These are phyloP conservation scores for Clitocybe nebularis DNA, from an alignment of 1,284 basidiomycete genomes.

Conservation along the genomic window DNA sequence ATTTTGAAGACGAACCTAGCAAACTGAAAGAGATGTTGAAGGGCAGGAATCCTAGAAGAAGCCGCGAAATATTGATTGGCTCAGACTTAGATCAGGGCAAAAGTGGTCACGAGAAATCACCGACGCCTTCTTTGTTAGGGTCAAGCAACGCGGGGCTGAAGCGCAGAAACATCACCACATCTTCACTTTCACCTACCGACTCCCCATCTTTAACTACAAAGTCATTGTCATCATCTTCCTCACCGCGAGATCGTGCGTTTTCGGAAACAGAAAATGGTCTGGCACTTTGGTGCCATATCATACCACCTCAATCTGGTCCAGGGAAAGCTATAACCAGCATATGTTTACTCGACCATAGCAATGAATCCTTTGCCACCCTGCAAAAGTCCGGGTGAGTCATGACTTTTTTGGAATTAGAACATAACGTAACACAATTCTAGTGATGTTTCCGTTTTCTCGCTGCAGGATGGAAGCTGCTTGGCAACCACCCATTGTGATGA, in stretches of 20 bases:
- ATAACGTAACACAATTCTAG: slow-evolving; percentile 23
- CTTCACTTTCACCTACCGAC: slow-evolving; percentile 40
- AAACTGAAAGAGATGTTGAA: slow-evolving; percentile 69
- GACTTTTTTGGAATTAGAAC: not conserved
- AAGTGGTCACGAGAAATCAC: slow-evolving; percentile 21
- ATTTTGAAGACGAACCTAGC: slow-evolving; percentile 74
- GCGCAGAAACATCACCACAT: slow-evolving; percentile 33
- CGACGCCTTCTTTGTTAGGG: slow-evolving; percentile 20
- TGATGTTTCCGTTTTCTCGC: slow-evolving; percentile 37
- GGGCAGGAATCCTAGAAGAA: slow-evolving; percentile 43
- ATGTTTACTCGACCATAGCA: slow-evolving; percentile 34
- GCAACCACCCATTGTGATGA: slow-evolving; percentile 26
- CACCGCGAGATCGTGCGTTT: slow-evolving; percentile 26
- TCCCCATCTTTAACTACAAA: slow-evolving; percentile 39
- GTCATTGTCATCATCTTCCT: slow-evolving; percentile 40
- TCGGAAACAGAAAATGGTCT: slow-evolving; percentile 26
- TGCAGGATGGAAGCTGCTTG: slow-evolving; percentile 40
- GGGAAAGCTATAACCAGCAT: slow-evolving; percentile 42
- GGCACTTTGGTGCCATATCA: slow-evolving; percentile 44
- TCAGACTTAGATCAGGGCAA: slow-evolving; percentile 18
- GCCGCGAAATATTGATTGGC: slow-evolving; percentile 20
- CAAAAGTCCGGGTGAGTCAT: slow-evolving; percentile 52
- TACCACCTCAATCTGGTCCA: slow-evolving; percentile 41
- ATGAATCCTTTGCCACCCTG: slow-evolving; percentile 43
- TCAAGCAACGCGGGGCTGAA: slow-evolving; percentile 19